Percentiles rank a stretch among this genome's conserved stretches.
Conservation (phyloP, 768 basidiomycete genomes). For the Dacryopinax spathularia region DNA sequence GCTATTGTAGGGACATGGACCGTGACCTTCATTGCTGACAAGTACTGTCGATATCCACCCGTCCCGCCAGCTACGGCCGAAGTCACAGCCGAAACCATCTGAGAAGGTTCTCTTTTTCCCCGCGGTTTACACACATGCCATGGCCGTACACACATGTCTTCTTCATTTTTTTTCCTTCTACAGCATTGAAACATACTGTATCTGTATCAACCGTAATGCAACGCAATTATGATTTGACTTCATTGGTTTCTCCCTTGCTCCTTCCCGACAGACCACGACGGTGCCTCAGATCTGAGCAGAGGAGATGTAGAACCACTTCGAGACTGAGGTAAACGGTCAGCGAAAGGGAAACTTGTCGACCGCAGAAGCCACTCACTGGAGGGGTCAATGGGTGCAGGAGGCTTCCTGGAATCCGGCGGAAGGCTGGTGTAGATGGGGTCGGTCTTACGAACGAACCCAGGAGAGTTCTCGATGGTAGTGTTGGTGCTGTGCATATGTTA, state of each 20-base stretch:
- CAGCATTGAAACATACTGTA: neutral
- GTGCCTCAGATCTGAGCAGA: slow-evolving; percentile 54
- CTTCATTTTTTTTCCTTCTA: neutral
- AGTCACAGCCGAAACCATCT: neutral
- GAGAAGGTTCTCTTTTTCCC: neutral
- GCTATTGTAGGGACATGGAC: slow-evolving; percentile 63
- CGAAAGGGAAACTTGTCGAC: neutral
- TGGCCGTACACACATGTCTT: neutral
- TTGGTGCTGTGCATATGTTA: no score
- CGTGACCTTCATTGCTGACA: slow-evolving; percentile 80
- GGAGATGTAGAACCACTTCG: slow-evolving; percentile 63
- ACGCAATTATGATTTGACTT: neutral
- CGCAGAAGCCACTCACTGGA: slow-evolving; percentile 45
- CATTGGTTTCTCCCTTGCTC: neutral
- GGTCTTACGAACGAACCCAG: slow-evolving; percentile 47
- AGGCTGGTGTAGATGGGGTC: slow-evolving; percentile 51
- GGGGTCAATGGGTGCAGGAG: slow-evolving; percentile 79
- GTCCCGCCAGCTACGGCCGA: slow-evolving; percentile 34
- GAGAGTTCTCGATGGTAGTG: slow-evolving; percentile 58
- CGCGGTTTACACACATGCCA: neutral
- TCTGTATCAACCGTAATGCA: neutral
- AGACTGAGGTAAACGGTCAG: slow-evolving; percentile 6
- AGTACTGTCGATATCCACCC: slow-evolving; percentile 78
- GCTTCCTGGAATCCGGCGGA: slow-evolving; percentile 65
- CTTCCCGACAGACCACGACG: neutral